Evolutionary conservation across 108 stramenopile species (phyloP).

Genomic region (Mediolabrus comicus): DNA sequence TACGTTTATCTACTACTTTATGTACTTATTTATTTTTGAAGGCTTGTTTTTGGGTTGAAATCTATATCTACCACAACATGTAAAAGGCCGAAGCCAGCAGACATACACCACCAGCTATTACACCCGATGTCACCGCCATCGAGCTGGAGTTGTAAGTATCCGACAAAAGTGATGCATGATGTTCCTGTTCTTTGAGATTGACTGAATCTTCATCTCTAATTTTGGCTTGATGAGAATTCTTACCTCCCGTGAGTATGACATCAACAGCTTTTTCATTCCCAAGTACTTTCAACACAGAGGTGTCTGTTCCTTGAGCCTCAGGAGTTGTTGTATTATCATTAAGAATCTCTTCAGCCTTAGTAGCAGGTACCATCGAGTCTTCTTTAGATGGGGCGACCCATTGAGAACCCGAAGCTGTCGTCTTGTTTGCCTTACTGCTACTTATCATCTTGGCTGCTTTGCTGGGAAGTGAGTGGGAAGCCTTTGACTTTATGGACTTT

Average conservation of each 20-base stretch:
- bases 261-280: neutral
- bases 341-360: neutral
- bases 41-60: no score
- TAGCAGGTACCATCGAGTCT: neutral
- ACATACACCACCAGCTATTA: neutral
- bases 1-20: no score
- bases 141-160: neutral
- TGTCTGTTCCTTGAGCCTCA: neutral
- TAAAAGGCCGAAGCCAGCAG: neutral
- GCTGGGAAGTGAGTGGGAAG: neutral
- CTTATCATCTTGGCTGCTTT: neutral
- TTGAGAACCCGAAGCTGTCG: no score
- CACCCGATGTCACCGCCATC: neutral
- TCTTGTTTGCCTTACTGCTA: no score
- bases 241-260: neutral
- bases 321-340: neutral
- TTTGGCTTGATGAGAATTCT: neutral
- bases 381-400: no score
- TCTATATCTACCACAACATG: no score
- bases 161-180: neutral
- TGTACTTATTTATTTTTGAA: no score
- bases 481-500: neutral
- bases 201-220: neutral
- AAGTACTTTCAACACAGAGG: neutral
- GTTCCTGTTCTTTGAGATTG: neutral